A percentile compares a stretch with the other conserved stretches of the same genome.
These are phyloP conservation scores for Pleurotus platypus DNA, from an alignment of 768 basidiomycete species.

Conservation along the genomic window DNA sequence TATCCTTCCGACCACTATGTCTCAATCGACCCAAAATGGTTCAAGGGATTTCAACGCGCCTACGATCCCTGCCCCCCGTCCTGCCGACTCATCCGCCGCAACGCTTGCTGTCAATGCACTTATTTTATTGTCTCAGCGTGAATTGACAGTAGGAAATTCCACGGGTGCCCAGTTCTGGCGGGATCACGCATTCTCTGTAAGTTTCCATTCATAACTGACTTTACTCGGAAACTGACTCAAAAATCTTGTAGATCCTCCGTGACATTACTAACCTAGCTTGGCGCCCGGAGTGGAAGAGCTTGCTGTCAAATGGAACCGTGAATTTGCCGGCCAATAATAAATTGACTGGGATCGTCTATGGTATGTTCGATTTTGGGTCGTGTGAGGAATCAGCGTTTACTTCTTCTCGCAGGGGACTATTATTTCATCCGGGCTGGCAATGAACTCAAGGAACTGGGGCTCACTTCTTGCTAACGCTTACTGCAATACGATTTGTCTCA, in stretches of 20 bases:
- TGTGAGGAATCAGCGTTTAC: neutral
- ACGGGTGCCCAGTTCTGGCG: conserved; percentile 34
- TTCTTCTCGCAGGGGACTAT: conserved; percentile 34
- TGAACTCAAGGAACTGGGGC: conserved; percentile 28
- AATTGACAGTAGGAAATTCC: conserved; percentile 26
- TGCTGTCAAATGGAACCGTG: conserved; percentile 65
- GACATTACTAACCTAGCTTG: conserved; percentile 51
- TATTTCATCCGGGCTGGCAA: conserved; percentile 40
- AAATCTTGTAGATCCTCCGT: conserved; percentile 33
- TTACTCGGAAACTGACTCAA: neutral
- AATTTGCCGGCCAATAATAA: conserved; percentile 53
- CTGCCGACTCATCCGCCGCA: conserved; percentile 70
- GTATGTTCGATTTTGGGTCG: conserved; percentile 21
- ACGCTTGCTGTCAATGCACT: conserved; percentile 59
- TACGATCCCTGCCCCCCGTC: conserved; percentile 42
- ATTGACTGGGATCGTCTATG: conserved; percentile 60
- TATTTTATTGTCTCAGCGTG: conserved; percentile 48
- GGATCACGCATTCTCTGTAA: conserved; percentile 45
- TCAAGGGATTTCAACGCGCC: conserved; percentile 71
- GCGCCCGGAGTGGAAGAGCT: conserved; percentile 58
- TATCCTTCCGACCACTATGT: neutral
- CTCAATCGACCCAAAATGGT: neutral
- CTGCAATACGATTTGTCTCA: neutral
- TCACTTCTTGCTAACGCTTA: conserved; percentile 20
- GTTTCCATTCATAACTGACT: conserved; percentile 7